Base-by-base conservation (phyloP, 768 basidiomycete genomes). In the Baorangia bicolor region DNA sequence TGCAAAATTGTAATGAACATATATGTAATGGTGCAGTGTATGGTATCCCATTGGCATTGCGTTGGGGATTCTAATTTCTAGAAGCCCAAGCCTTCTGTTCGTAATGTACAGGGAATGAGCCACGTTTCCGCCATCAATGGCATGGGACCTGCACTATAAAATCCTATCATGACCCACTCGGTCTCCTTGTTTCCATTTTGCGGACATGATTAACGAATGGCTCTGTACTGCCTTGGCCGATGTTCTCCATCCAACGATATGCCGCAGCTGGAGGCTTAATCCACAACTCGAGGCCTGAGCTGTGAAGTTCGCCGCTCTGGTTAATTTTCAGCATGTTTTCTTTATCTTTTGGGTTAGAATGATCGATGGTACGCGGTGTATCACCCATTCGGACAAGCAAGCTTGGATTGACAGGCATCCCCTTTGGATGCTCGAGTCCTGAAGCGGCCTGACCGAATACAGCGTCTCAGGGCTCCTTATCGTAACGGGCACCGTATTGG, bases 131-230 rank as follows among this genome's bases (percentile, higher is more conserved):
- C 47, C 47, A 23, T 28, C 42, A n/a, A 46, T 27, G 34, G 13
- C 44, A 43, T 7, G 53, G 20, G 11, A 42, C 12, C 14, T 14
- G 38, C 38, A 46, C 49, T 11, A 25, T 41, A 40, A 51, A 46
- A 31, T 57, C 18, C 37, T 49, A 58, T 49, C 34, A 20, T 10
- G n/a, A 28, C 20, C 31, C 44, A 18, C 16, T 5, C 23, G 28
- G 34, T 4, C 18, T 47, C 5, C 34, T 37, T 34, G 20, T 55
- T 60, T 56, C 62, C 50, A 60, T 56, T 64, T 34, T 27, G 16
- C 48, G 38, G 43, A 42, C 33, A 44, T 31, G 46, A 48, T 23
- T 0, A 7, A 5, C 11, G 13, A 25, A 56, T 46, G 27, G 43
- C 38, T 43, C 2, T 49, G 45, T 25, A 44, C 34, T 30, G 51